These are phyloP conservation scores for Metarhizium robertsii DNA, from an alignment of 2,329 filamentous ascomycete species.

Conservation along the genomic window DNA sequence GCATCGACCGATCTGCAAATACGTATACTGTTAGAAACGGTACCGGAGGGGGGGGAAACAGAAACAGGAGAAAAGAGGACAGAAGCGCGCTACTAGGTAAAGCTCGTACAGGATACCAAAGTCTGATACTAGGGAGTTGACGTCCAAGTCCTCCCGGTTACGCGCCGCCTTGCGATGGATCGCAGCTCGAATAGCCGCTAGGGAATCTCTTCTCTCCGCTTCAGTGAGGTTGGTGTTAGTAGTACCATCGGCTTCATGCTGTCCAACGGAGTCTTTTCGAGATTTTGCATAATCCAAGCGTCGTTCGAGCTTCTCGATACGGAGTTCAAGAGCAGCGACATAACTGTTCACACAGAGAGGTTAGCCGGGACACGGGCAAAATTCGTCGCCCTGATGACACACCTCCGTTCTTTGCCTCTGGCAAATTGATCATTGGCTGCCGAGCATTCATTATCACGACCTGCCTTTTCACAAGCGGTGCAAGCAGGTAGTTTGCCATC, in stretches of 20 bases:
- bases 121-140: constrained; percentile 86
- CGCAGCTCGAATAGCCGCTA: constrained; percentile 51
- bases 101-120: constrained; percentile 73
- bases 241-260: constrained; percentile 48
- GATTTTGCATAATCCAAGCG: constrained; percentile 61
- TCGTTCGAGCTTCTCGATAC: constrained; percentile 79
- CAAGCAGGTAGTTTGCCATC: constrained; percentile 94
- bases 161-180: constrained; percentile 57
- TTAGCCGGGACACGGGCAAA: background rate
- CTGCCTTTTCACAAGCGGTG: constrained; percentile 88
- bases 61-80: background rate
- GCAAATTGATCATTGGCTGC: constrained; percentile 95
- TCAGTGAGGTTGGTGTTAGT: constrained; percentile 13
- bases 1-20: constrained; percentile 73
- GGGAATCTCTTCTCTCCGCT: constrained; percentile 54
- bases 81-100: background rate
- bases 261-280: constrained; percentile 60
- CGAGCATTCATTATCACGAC: constrained; percentile 78
- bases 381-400: constrained; percentile 9
- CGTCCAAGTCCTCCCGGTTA: constrained; percentile 68
- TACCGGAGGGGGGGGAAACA: background rate
- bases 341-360: constrained; percentile 44
- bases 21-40: background rate
- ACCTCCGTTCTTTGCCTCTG: constrained; percentile 87
- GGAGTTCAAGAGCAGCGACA: constrained; percentile 87